Evolutionary conservation across 1,284 basidiomycete genomes (phyloP).

Genomic region (Apiotrichum montevideense): DNA sequence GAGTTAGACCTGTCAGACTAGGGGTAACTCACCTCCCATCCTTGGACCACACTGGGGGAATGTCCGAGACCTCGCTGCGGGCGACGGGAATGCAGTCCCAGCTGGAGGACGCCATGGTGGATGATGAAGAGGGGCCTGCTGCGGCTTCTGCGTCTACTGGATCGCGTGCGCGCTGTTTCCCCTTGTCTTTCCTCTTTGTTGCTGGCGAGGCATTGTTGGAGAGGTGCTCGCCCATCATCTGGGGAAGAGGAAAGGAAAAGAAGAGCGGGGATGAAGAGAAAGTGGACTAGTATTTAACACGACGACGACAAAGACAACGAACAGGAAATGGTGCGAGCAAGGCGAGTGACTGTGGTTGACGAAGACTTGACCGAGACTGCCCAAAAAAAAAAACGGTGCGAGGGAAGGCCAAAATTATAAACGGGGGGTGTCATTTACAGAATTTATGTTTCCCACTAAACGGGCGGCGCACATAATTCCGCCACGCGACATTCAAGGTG

Average conservation of each 20-base stretch:
- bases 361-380: background rate
- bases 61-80: constrained; percentile 60
- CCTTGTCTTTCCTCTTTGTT: constrained; percentile 14
- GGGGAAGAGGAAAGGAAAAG: constrained; percentile 4
- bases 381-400: background rate
- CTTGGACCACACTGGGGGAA: constrained; percentile 70
- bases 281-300: background rate
- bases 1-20: background rate
- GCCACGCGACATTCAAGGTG: no score
- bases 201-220: constrained; percentile 4
- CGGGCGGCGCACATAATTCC: no score
- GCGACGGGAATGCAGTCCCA: constrained; percentile 52
- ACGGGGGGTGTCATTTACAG: no score
- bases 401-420: no score
- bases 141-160: background rate
- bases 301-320: no score
- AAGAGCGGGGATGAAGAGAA: background rate
- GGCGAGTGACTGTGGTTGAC: no score
- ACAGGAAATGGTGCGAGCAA: no score
- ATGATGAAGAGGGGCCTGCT: no score
- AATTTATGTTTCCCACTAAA: no score
- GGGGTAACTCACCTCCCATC: constrained; percentile 66
- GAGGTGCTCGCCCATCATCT: constrained; percentile 14
- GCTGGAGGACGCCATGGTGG: background rate
- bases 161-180: constrained; percentile 22